Evolutionary conservation across 1,139 yeast species (phyloP), one percentile per base, ranked within the genome.

Genomic region (Arxiozyma bovina): DNA sequence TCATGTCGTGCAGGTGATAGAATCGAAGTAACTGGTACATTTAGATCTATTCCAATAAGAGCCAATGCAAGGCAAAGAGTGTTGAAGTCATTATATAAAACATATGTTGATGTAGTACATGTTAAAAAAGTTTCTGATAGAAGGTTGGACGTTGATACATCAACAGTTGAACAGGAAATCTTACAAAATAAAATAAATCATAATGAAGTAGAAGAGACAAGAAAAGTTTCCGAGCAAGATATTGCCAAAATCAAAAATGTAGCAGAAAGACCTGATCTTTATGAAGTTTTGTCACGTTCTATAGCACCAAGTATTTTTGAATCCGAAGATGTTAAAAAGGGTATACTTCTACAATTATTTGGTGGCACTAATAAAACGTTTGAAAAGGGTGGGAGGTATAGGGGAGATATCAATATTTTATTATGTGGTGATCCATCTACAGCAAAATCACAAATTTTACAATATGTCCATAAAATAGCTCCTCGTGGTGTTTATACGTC

Each of bases 391-490:
- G 98, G 98, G 4, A 79, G 93, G 59, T 93, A 91, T 69, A 81
- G 99, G 76, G 99, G 99, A 53, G 99, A 93, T 68, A 82, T 93
- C 58, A 93, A 93, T 68, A 79, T 93, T 50, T 74, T 93, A 57
- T 76, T 93, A 50, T 91, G 98, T 74, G 99, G 99, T 64, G 99
- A 93, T 69, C 99, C 99, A 2, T 91, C 98, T 11, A 93, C 99
- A 3, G 85, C 98, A 15, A 93, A 93, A 69, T 93, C 99, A 1
- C 99, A 93, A 71, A 74, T 93, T 55, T 76, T 93, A 61, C 94
- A 90, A 66, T 93, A 93, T 62, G 98, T 93, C 51, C 99, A 93
- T 72, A 89, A 91, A 68, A 93, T 93, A 61, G 96, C 99, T 0
- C 99, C 99, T 45, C 78, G 99, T 68, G 99, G 99, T 62, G 89